Evolutionary conservation across 2,329 filamentous ascomycete species (phyloP).

Genomic region (Epichloe baconii): DNA sequence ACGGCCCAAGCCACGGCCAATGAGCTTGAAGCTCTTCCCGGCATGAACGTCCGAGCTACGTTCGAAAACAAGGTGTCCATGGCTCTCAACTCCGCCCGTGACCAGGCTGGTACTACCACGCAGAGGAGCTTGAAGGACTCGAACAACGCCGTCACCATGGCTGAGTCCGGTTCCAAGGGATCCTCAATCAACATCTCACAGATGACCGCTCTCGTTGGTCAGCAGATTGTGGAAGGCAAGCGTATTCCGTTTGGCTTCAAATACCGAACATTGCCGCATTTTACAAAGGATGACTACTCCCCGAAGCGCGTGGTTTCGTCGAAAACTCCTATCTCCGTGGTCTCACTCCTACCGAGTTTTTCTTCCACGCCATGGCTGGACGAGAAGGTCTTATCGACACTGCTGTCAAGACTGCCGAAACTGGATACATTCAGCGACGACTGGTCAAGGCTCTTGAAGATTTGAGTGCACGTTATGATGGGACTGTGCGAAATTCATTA

Average conservation of each 20-base stretch:
- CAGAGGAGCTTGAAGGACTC: constrained; percentile 86
- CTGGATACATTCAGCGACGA: constrained; percentile 96
- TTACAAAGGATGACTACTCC: constrained; percentile 98
- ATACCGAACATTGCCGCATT: constrained; percentile 91
- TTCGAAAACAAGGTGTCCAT: constrained; percentile 97
- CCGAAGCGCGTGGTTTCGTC: constrained; percentile 91
- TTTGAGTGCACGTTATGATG: constrained; percentile 93
- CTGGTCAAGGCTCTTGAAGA: constrained; percentile 97
- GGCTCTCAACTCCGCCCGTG: constrained; percentile 87
- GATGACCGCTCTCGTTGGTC: constrained; percentile 95
- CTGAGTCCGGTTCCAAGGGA: constrained; percentile 91
- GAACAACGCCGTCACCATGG: constrained; percentile 96
- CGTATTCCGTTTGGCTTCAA: constrained; percentile 99
- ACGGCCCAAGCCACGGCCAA: constrained; percentile 73
- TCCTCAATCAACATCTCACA: constrained; percentile 99
- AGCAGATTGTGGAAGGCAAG: constrained; percentile 96
- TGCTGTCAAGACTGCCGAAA: constrained; percentile 97
- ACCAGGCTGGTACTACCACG: constrained; percentile 85
- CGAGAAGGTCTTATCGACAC: constrained; percentile 99
- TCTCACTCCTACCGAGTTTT: constrained; percentile 90
- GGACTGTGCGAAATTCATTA: constrained; percentile 90
- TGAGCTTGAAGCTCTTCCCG: constrained; percentile 78
- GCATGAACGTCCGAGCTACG: constrained; percentile 97
- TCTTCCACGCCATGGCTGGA: constrained; percentile 99
- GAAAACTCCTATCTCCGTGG: constrained; percentile 98